Conservation (phyloP, 371 early-diverging fungal species). For the Choanephora cucurbitarum region DNA sequence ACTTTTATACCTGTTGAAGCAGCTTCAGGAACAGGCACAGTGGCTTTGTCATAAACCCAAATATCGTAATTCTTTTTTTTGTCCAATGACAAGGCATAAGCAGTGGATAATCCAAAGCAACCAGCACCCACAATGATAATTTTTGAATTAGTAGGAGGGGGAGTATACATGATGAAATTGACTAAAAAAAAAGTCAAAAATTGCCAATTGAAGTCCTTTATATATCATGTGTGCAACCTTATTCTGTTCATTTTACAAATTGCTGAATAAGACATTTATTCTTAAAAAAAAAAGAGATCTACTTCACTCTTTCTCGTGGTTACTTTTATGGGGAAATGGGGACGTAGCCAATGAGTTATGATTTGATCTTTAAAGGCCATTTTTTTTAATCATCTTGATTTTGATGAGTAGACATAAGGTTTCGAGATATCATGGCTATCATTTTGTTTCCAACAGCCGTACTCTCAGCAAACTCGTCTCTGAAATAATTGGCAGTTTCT, state of each 20-base stretch:
- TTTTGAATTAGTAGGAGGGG: slow-evolving; percentile 22
- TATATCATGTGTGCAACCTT: too few species aligned
- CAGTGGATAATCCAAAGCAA: slow-evolving; percentile 55
- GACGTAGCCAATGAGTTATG: too few species aligned
- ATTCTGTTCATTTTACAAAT: too few species aligned
- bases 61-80: slow-evolving; percentile 36
- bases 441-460: slow-evolving; percentile 72
- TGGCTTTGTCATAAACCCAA: slow-evolving; percentile 45
- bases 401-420: slow-evolving; percentile 16
- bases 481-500: slow-evolving; percentile 79
- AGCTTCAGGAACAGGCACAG: slow-evolving; percentile 49
- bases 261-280: too few species aligned
- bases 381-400: not conserved
- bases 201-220: too few species aligned
- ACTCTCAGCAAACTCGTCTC: slow-evolving; percentile 73
- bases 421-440: slow-evolving; percentile 63
- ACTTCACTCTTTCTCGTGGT: too few species aligned
- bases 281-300: too few species aligned
- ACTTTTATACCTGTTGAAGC: slow-evolving; percentile 36
- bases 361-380: too few species aligned
- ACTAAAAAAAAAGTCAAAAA: too few species aligned
- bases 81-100: slow-evolving; percentile 36
- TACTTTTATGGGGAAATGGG: too few species aligned
- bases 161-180: slow-evolving; percentile 7
- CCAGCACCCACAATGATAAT: slow-evolving; percentile 59